Percentiles rank a stretch among this genome's conserved stretches.
These are phyloP conservation scores for Bryoglossum gracile DNA, from an alignment of 495 filamentous ascomycete genomes.

Conservation along the genomic window DNA sequence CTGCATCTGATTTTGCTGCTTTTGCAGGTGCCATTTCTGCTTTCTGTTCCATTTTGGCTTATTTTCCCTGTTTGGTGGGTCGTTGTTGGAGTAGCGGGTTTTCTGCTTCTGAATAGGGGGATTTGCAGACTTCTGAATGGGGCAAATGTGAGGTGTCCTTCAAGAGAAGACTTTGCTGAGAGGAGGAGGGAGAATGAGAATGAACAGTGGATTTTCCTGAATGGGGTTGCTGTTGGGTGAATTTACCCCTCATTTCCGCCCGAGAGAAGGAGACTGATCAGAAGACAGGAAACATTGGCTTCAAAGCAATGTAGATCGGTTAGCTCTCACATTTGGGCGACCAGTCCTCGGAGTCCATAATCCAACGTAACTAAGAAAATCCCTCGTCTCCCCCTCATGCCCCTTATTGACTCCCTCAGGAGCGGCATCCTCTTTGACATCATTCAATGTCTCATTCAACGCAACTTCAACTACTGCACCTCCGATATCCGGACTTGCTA, in stretches of 20 bases:
- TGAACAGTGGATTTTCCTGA: slow-evolving; percentile 71
- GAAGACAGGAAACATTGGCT: slow-evolving; percentile 45
- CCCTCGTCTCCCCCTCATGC: slow-evolving; percentile 1
- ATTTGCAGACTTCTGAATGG: slow-evolving; percentile 37
- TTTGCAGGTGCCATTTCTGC: slow-evolving; percentile 40
- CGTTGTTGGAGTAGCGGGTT: slow-evolving; percentile 26
- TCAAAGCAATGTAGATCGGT: slow-evolving; percentile 61
- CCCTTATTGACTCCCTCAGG: slow-evolving; percentile 1
- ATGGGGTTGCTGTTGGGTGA: slow-evolving; percentile 58
- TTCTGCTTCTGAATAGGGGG: slow-evolving; percentile 39
- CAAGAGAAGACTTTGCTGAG: slow-evolving; percentile 6
- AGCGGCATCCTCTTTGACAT: slow-evolving; percentile 67
- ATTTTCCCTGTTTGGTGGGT: slow-evolving; percentile 45
- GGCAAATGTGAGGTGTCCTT: background rate
- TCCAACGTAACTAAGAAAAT: slow-evolving; percentile 42
- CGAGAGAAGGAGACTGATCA: slow-evolving; percentile 9
- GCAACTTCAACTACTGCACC: slow-evolving; percentile 67
- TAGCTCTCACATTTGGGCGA: slow-evolving; percentile 68
- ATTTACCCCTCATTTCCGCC: slow-evolving; percentile 22
- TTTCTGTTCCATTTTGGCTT: slow-evolving; percentile 43
- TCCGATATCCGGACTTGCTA: slow-evolving; percentile 54
- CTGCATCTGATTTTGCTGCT: slow-evolving; percentile 45
- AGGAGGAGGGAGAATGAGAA: slow-evolving; percentile 30
- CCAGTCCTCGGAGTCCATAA: slow-evolving; percentile 79
- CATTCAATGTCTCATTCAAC: slow-evolving; percentile 68